These are phyloP conservation scores for Achaetomium macrosporum DNA, from an alignment of 2,329 filamentous ascomycete genomes.

Conservation along the genomic window DNA sequence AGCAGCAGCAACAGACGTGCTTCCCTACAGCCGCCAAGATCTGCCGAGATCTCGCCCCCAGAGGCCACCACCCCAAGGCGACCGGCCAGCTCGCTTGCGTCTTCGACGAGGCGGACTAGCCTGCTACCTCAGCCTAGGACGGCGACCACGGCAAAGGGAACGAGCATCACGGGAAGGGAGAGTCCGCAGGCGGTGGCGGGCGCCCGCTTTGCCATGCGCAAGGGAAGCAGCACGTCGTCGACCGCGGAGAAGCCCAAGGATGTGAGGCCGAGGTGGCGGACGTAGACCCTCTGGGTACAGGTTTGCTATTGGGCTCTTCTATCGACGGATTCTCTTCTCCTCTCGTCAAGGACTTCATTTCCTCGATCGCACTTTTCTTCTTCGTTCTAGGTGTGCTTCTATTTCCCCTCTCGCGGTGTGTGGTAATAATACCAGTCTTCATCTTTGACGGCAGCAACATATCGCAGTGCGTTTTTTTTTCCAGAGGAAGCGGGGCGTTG, in stretches of 20 bases:
- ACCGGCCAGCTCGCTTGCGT: constrained; percentile 53
- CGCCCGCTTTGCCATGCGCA: constrained; percentile 41
- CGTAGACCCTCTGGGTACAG: background rate
- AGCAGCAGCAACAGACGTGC: constrained; percentile 40
- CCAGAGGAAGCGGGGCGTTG: background rate
- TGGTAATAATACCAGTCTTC: too few species aligned
- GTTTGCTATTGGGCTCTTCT: too few species aligned
- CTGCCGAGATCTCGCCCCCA: constrained; percentile 25
- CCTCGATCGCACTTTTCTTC: too few species aligned
- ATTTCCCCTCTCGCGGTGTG: too few species aligned
- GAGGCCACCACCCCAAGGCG: constrained; percentile 38
- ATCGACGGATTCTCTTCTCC: too few species aligned
- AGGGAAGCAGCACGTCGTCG: constrained; percentile 29
- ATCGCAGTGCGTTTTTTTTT: background rate
- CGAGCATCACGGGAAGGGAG: constrained; percentile 38
- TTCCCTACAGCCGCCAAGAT: constrained; percentile 47
- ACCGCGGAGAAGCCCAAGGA: constrained; percentile 34
- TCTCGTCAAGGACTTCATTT: too few species aligned
- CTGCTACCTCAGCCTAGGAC: constrained; percentile 45
- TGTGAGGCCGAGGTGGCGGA: constrained; percentile 41
- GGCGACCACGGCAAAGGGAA: constrained; percentile 21
- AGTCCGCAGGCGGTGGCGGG: constrained; percentile 44
- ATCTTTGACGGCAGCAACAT: too few species aligned
- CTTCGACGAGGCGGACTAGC: constrained; percentile 42
- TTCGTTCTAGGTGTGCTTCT: too few species aligned